Evolutionary conservation across 495 filamentous ascomycete species (phyloP), one percentile per base, ranked within the genome.

Genomic region (Letharia columbiana): DNA sequence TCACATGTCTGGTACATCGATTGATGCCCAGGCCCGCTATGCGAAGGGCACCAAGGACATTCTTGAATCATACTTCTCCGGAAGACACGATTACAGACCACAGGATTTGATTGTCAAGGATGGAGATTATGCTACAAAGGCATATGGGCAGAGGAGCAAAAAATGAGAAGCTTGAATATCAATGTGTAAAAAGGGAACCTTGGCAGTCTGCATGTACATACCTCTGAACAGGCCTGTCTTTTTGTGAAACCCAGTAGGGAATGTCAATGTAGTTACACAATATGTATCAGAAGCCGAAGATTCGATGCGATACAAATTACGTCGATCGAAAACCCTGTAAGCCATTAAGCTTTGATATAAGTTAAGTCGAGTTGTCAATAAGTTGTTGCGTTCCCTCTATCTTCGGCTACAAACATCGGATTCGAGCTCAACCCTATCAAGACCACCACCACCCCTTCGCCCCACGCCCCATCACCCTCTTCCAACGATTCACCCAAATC

Each of bases 11-110:
- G 94, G 94, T 73, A 98, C 94, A 66, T 95, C 91, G 63, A 88
- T 98, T 74, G 94, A 98, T 76, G 94, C 94, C 41, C 94, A 98
- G 83, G 87, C 92, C 83, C 86, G 94, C 65, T 98, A 98, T 73
- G 91, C 94, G 71, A 81, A 84, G 62, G 94, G 94, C 66, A 87
- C 84, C 75, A 96, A 97, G 89, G 72, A 78, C 68, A 97, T 98
- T 75, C 80, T 98, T 64, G 84, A 96, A 60, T 89, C 84, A 77
- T 98, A 98, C 84, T 90, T 96, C 75, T 84, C 82, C 68, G 92
- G 92, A 67, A 84, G 83, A 71, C 76, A 89, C 71, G 92, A 98
- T 79, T 98, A 98, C 83, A 84, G 83, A 67, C 86, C 84, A 67
- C 80, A 96, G 83, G 94, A 98, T 74, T 78, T 98, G 77, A 98